These are phyloP conservation scores for Isoetes engelmannii DNA, from an alignment of 83 land plant genomes.

Conservation along the genomic window DNA sequence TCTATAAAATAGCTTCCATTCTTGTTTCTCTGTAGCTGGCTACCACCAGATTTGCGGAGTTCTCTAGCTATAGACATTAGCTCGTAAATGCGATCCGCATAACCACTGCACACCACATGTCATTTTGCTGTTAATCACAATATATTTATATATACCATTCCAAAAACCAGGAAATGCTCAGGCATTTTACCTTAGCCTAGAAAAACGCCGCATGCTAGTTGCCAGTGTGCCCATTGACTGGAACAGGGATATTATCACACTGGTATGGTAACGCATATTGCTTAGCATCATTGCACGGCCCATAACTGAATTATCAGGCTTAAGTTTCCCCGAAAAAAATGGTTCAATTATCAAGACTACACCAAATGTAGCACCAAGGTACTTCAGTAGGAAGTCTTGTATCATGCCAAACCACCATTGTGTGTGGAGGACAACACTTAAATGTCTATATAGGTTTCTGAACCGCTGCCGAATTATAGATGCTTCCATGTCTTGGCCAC, in stretches of 20 bases:
- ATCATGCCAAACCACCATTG: conserved; percentile 99
- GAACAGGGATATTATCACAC: conserved; percentile 92
- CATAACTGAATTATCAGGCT: conserved; percentile 71
- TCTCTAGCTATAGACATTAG: conserved; percentile 70
- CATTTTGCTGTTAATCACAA: too few species aligned
- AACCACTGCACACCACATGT: conserved; percentile 58
- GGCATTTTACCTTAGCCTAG: conserved; percentile 62
- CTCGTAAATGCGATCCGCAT: conserved; percentile 94
- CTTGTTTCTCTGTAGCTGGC: conserved; percentile 36
- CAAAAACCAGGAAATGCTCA: neutral
- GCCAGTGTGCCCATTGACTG: conserved; percentile 93
- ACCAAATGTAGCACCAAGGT: conserved; percentile 94
- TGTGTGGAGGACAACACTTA: conserved; percentile 69
- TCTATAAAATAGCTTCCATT: conserved; percentile 63
- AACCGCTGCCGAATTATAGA: conserved; percentile 66
- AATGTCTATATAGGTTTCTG: conserved; percentile 56
- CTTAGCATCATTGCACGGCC: conserved; percentile 99
- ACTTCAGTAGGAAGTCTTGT: conserved; percentile 88
- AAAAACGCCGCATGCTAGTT: conserved; percentile 66
- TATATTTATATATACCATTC: too few species aligned
- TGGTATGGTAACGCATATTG: conserved; percentile 91
- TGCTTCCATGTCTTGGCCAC: conserved; percentile 91
- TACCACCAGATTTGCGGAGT: conserved; percentile 45
- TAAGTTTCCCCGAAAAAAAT: conserved; percentile 81
- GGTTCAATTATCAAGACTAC: conserved; percentile 92